Conservation (phyloP, 306 rosid species). For the Betula pendula region DNA sequence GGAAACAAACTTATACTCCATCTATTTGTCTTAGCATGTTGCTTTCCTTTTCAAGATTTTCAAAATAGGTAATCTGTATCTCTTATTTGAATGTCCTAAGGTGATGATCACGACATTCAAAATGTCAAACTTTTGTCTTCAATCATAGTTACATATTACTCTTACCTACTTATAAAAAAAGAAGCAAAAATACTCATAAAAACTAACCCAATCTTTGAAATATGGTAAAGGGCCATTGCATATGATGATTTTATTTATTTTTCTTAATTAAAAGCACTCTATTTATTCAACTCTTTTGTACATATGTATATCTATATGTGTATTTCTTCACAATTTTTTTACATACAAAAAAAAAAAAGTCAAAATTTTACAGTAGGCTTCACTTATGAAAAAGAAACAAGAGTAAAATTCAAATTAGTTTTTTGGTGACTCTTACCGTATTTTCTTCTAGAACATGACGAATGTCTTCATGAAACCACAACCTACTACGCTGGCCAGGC, state of each 20-base stretch:
- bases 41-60: not conserved
- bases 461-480: conserved; percentile 41
- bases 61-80: not conserved
- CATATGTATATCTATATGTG: not conserved
- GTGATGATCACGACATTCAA: not conserved
- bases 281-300: not conserved
- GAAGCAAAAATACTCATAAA: too few species aligned
- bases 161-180: not conserved
- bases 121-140: too few species aligned
- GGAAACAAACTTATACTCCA: not conserved
- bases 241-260: too few species aligned
- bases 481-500: conserved; percentile 26
- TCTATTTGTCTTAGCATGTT: not conserved
- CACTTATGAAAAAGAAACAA: conserved; percentile 34
- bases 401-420: not conserved
- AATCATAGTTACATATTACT: too few species aligned
- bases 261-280: too few species aligned
- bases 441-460: conserved; percentile 1
- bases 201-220: not conserved
- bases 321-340: not conserved
- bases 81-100: not conserved
- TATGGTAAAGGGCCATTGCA: not conserved
- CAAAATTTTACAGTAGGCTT: conserved; percentile 16
- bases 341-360: too few species aligned
- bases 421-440: conserved; percentile 1